Percentiles rank a stretch among this genome's conserved stretches.
phyloP scores from a whole-genome alignment of 163 green algal species.

The Prototheca stagnorum region DNA sequence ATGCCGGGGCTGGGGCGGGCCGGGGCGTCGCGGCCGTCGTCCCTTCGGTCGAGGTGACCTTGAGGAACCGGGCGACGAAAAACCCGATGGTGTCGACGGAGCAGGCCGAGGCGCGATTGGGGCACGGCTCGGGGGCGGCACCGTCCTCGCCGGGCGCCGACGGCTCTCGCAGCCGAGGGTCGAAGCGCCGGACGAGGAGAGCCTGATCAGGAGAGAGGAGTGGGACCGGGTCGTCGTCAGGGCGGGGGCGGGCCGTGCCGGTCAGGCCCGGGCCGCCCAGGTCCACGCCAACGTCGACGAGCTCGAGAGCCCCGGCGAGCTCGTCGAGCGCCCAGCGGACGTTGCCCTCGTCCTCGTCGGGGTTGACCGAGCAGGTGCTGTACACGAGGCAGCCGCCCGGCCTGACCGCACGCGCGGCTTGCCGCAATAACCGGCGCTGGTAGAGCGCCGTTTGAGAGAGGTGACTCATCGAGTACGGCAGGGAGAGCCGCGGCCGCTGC shows the following conservation, averaged over 20 bases:
- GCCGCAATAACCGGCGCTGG: conserved; percentile 49
- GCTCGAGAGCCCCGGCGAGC: conserved; percentile 34
- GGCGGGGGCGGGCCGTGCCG: conserved; percentile 16
- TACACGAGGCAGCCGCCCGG: conserved; percentile 63
- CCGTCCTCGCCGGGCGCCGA: neutral
- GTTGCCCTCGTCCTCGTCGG: conserved; percentile 75
- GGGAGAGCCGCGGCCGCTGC: no score
- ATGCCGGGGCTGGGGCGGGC: no score
- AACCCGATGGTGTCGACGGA: conserved; percentile 71
- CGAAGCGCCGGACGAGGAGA: conserved; percentile 72
- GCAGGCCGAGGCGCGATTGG: no score
- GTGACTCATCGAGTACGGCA: no score
- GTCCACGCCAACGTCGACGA: conserved; percentile 36
- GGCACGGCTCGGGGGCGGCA: no score
- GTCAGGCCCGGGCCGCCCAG: conserved; percentile 54
- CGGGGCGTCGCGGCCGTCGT: no score
- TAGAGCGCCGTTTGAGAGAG: conserved; percentile 45
- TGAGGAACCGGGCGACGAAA: conserved; percentile 75
- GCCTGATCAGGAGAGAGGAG: conserved; percentile 44
- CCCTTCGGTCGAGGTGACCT: conserved; percentile 10
- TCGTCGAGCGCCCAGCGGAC: conserved; percentile 70
- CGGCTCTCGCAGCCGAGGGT: conserved; percentile 20
- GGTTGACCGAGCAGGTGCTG: conserved; percentile 77
- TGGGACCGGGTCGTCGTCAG: conserved; percentile 6
- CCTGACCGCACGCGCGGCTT: conserved; percentile 47